phyloP scores from a whole-genome alignment of 805 yeast species.

The Ogataea chonburiensis region DNA sequence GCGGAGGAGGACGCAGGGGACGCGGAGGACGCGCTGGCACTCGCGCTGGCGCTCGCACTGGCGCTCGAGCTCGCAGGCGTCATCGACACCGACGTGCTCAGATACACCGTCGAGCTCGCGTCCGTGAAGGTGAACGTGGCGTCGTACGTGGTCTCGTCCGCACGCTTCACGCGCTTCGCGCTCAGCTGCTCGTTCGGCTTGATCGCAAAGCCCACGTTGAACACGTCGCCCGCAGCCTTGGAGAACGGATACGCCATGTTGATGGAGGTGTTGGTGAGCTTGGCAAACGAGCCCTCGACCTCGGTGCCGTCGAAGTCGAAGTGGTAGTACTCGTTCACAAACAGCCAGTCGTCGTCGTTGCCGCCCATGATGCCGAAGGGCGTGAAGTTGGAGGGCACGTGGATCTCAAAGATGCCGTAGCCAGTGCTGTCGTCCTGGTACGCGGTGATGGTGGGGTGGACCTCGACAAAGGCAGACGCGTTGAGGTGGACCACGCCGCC shows the following conservation, averaged over 20 bases:
- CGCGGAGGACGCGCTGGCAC: neutral
- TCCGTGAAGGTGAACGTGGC: slow-evolving; percentile 12
- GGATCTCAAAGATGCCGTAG: slow-evolving; percentile 13
- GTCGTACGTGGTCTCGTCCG: slow-evolving; percentile 2
- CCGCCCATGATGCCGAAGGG: slow-evolving; percentile 12
- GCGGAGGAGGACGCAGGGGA: slow-evolving; percentile 2
- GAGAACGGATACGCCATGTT: slow-evolving; percentile 7
- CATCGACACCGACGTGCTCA: slow-evolving; percentile 7
- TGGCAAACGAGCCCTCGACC: slow-evolving; percentile 2
- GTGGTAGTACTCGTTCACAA: slow-evolving; percentile 6
- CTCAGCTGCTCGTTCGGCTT: slow-evolving; percentile 2
- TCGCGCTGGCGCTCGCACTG: neutral
- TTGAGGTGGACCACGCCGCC: slow-evolving; percentile 1
- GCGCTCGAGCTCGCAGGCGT: neutral
- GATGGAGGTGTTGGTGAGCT: slow-evolving; percentile 3
- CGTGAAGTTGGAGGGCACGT: slow-evolving; percentile 12
- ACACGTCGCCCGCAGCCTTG: slow-evolving; percentile 5
- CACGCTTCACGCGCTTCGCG: slow-evolving; percentile 5
- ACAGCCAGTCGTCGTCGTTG: slow-evolving; percentile 6
- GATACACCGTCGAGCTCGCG: slow-evolving; percentile 4
- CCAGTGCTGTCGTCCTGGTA: slow-evolving; percentile 10
- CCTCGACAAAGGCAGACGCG: slow-evolving; percentile 1
- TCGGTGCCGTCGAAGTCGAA: slow-evolving; percentile 6
- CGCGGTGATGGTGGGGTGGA: slow-evolving; percentile 7
- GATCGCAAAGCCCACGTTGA: slow-evolving; percentile 12